Evolutionary conservation across 371 early-diverging fungal species (phyloP).

Genomic region (Ecytonucleospora hepatopenaei): DNA sequence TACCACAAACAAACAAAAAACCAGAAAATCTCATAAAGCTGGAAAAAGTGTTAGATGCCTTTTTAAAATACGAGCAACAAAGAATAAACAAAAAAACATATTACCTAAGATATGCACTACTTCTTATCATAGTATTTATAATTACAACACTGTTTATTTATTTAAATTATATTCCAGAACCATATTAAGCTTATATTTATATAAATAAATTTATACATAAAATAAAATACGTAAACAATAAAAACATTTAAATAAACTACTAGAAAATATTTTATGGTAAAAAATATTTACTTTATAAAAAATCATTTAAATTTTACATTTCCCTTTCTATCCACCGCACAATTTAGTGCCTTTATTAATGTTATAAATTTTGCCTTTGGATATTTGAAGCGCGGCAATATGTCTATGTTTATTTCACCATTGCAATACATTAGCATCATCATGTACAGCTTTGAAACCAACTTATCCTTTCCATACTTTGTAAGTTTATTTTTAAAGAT

Average conservation of each 20-base stretch:
- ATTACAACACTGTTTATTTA: not conserved
- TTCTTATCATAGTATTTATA: not conserved
- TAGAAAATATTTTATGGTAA: not conserved
- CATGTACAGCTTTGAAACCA: conserved; percentile 3
- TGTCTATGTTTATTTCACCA: not conserved
- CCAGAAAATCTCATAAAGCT: conserved; percentile 3
- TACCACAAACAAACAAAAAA: no score
- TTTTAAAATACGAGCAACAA: not conserved
- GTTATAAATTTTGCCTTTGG: not conserved
- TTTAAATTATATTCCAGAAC: not conserved
- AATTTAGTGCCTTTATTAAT: not conserved
- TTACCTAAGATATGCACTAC: not conserved
- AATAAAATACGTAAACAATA: not conserved
- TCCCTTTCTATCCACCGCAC: not conserved
- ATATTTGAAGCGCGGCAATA: not conserved
- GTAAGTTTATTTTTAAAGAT: not conserved
- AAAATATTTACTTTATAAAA: not conserved
- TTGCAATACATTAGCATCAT: conserved; percentile 4
- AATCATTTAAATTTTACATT: not conserved
- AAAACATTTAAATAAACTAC: not conserved
- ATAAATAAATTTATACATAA: not conserved
- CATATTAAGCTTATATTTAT: not conserved
- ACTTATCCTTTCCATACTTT: not conserved
- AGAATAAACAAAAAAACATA: not conserved
- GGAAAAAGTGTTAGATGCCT: not conserved